These are phyloP conservation scores for Dichomitus squalens DNA, from an alignment of 1,284 basidiomycete genomes.

Conservation along the genomic window DNA sequence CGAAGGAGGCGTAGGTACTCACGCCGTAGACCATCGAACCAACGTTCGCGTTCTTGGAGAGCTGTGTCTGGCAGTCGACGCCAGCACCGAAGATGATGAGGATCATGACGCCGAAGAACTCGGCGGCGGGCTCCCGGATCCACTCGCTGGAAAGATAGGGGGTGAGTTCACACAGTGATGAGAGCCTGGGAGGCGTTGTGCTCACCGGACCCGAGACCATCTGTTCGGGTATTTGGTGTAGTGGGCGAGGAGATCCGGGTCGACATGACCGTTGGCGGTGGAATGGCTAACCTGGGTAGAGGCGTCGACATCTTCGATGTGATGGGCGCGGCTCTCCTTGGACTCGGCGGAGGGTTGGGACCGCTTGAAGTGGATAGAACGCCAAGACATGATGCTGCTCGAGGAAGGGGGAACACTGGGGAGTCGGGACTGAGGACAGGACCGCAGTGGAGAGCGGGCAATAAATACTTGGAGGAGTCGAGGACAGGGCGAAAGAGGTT, in stretches of 20 bases:
- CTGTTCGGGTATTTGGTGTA: conserved; percentile 48
- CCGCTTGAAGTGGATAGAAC: conserved; percentile 7
- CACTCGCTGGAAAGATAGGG: conserved; percentile 34
- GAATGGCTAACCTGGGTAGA: conserved; percentile 1
- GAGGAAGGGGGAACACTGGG: conserved; percentile 1
- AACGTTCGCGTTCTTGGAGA: conserved; percentile 55
- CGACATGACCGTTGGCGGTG: conserved; percentile 2
- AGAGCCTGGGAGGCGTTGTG: conserved; percentile 1
- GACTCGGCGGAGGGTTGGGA: conserved; percentile 17
- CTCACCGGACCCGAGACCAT: conserved; percentile 61
- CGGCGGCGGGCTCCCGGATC: conserved; percentile 65
- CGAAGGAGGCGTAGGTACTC: conserved; percentile 34
- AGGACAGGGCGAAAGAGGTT: background rate
- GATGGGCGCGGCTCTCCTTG: conserved; percentile 13
- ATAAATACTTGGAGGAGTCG: conserved; percentile 12
- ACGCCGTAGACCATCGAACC: conserved; percentile 62
- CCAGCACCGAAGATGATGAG: conserved; percentile 69
- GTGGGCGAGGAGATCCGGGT: conserved; percentile 23
- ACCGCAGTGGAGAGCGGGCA: background rate
- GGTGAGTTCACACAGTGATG: background rate
- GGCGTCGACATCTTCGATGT: conserved; percentile 18
- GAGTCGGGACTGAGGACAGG: conserved; percentile 1
- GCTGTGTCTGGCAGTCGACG: conserved; percentile 62
- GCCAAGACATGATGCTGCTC: conserved; percentile 15
- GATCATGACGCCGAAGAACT: conserved; percentile 70